Conservation (phyloP, 768 basidiomycete species). For the Lanmaoa rubissima region DNA sequence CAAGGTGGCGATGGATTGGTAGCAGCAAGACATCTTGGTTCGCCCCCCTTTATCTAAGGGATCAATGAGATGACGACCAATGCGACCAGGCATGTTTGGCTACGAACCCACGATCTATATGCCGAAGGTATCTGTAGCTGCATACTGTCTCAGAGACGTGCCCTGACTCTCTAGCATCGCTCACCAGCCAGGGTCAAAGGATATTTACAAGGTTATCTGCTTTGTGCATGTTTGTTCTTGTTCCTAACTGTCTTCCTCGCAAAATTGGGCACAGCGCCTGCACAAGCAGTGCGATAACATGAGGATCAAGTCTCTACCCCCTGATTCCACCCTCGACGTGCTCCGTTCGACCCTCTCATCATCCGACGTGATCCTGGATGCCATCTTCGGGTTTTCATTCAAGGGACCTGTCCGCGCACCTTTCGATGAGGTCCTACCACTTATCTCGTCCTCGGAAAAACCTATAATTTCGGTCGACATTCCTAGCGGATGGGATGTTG, state of each 20-base stretch:
- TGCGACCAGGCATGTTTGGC: conserved; percentile 76
- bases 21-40: conserved; percentile 91
- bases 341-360: conserved; percentile 51
- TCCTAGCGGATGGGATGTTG: conserved; percentile 96
- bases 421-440: conserved; percentile 72
- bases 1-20: conserved; percentile 97
- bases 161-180: not conserved
- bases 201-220: conserved; percentile 73
- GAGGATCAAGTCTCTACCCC: conserved; percentile 69
- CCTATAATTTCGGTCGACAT: conserved; percentile 96
- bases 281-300: conserved; percentile 88
- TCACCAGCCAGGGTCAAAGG: conserved; percentile 83
- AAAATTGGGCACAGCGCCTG: conserved; percentile 52
- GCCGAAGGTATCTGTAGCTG: conserved; percentile 66
- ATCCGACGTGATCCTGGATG: conserved; percentile 87
- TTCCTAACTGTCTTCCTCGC: not conserved
- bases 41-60: conserved; percentile 15
- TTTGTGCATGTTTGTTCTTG: not conserved
- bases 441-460: conserved; percentile 58
- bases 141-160: not conserved
- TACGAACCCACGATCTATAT: conserved; percentile 88
- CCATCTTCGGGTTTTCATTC: conserved; percentile 99
- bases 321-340: conserved; percentile 43
- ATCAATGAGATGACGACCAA: not conserved
- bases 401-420: conserved; percentile 85